Evolutionary conservation across 495 filamentous ascomycete genomes (phyloP).

Genomic region (Podospora pseudocomata): DNA sequence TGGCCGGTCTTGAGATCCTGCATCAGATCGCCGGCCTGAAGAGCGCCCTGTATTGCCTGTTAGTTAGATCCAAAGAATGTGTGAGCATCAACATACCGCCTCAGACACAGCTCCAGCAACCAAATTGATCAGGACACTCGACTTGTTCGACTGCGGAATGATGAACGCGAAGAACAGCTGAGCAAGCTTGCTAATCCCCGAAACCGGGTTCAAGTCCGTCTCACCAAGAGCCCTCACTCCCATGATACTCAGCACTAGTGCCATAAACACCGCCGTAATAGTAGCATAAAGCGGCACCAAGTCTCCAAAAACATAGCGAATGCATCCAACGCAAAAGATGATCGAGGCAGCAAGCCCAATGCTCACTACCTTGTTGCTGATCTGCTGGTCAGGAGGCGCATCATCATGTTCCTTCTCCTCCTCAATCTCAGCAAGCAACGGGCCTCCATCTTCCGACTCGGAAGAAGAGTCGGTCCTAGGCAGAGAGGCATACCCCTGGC

Average conservation of each 20-base stretch:
- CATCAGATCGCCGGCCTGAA: conserved; percentile 97
- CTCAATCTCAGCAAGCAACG: conserved; percentile 8
- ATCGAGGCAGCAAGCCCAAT: conserved; percentile 74
- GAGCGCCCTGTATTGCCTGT: conserved; percentile 65
- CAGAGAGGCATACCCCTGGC: conserved; percentile 14
- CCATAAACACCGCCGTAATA: conserved; percentile 78
- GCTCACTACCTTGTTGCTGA: conserved; percentile 66
- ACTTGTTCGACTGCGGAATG: conserved; percentile 64
- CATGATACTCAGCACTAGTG: conserved; percentile 88
- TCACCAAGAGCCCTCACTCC: conserved; percentile 92
- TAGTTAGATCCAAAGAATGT: neutral
- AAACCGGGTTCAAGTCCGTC: conserved; percentile 95
- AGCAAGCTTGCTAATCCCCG: conserved; percentile 92
- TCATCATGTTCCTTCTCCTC: conserved; percentile 49
- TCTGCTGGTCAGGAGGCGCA: conserved; percentile 76
- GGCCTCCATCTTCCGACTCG: conserved; percentile 5
- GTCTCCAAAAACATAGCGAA: conserved; percentile 72
- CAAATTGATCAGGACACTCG: conserved; percentile 86
- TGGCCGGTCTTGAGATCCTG: conserved; percentile 98
- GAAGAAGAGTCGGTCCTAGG: conserved; percentile 46
- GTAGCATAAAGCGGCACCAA: conserved; percentile 67
- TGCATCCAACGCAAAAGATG: conserved; percentile 71
- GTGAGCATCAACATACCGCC: conserved; percentile 24
- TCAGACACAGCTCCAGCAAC: conserved; percentile 80
- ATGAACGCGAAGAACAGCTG: conserved; percentile 93